Evolutionary conservation across 2,329 filamentous ascomycete species (phyloP).

Genomic region (Cadophora sp.): DNA sequence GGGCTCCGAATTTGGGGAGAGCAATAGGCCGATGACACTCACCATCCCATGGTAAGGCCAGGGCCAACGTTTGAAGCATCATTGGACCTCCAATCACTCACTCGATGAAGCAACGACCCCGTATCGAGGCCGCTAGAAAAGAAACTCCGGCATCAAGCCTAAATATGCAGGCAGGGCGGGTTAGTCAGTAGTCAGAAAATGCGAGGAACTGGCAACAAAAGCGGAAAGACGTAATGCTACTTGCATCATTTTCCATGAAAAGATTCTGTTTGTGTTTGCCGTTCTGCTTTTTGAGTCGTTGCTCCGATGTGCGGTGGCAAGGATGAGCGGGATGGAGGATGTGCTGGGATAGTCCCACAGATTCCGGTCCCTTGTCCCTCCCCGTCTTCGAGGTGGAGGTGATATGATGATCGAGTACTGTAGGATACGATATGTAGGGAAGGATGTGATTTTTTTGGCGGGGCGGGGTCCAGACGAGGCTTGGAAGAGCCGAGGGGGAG

Average conservation of each 20-base stretch:
- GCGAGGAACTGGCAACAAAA: slow-evolving; percentile 6
- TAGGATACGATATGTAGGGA: not conserved
- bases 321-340: slow-evolving; percentile 5
- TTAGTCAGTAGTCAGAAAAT: slow-evolving; percentile 19
- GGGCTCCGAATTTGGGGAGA: slow-evolving; percentile 23
- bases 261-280: slow-evolving; percentile 8
- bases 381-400: not conserved
- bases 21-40: slow-evolving; percentile 24
- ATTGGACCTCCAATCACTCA: slow-evolving; percentile 22
- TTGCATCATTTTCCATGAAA: slow-evolving; percentile 7
- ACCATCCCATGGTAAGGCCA: slow-evolving; percentile 24
- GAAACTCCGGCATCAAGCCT: slow-evolving; percentile 29
- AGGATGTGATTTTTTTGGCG: not conserved
- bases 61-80: slow-evolving; percentile 22
- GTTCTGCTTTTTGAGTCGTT: not conserved
- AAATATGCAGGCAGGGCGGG: slow-evolving; percentile 30
- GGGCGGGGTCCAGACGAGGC: not conserved
- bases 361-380: not conserved
- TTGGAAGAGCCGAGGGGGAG: not conserved
- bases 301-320: not conserved
- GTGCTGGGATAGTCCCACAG: slow-evolving; percentile 9
- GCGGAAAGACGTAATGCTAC: not conserved
- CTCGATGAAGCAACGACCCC: slow-evolving; percentile 18
- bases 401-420: not conserved
- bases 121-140: slow-evolving; percentile 10